Conservation (phyloP, 164 flowering plant species). For the Litsea cubeba region DNA sequence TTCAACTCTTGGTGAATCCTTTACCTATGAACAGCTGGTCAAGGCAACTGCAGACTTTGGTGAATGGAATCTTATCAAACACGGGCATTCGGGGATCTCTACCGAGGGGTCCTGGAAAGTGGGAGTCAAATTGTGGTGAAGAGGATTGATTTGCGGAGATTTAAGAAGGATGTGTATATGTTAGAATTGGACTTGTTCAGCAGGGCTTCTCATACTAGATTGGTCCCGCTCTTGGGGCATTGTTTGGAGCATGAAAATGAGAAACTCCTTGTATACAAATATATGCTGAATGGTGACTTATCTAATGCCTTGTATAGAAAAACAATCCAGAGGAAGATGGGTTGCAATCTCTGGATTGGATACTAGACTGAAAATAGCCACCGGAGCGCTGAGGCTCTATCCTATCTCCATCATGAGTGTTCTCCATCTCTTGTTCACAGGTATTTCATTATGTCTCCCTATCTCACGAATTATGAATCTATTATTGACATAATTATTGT, state of each 20-base stretch:
- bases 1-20: conserved; percentile 60
- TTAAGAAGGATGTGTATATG: conserved; percentile 55
- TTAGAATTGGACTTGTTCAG: conserved; percentile 70
- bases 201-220: conserved; percentile 64
- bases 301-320: conserved; percentile 70
- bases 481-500: background rate
- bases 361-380: conserved; percentile 88
- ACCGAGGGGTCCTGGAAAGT: conserved; percentile 58
- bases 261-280: conserved; percentile 76
- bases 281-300: conserved; percentile 85
- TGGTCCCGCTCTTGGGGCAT: conserved; percentile 89
- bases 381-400: conserved; percentile 91
- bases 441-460: conserved; percentile 30
- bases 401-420: conserved; percentile 87
- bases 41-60: conserved; percentile 62
- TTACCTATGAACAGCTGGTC: conserved; percentile 71
- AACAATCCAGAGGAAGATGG: conserved; percentile 44
- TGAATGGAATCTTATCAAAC: conserved; percentile 69
- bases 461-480: background rate
- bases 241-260: conserved; percentile 80
- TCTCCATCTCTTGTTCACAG: conserved; percentile 86
- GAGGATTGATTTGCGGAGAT: conserved; percentile 45
- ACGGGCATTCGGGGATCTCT: conserved; percentile 93
- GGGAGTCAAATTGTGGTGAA: conserved; percentile 67
- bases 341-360: conserved; percentile 93